Conservation (phyloP, 1,139 yeast species). For the Kodamaea suecica region DNA sequence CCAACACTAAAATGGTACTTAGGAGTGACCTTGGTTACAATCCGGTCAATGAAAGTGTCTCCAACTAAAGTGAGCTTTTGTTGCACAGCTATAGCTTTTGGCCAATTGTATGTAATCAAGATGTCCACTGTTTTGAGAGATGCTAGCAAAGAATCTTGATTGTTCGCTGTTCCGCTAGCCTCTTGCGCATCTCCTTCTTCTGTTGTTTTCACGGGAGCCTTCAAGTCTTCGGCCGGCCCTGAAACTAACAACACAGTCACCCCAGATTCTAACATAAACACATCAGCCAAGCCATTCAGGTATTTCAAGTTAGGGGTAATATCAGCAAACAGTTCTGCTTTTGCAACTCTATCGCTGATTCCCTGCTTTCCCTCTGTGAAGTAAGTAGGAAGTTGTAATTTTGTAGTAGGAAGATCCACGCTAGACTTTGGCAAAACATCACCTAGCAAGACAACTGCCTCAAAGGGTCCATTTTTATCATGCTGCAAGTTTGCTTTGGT, state of each 20-base stretch:
- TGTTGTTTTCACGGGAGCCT: neutral
- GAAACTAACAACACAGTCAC: constrained; percentile 38
- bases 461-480: constrained; percentile 64
- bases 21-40: constrained; percentile 49
- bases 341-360: constrained; percentile 5
- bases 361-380: constrained; percentile 26
- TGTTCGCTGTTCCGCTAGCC: neutral
- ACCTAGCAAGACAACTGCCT: constrained; percentile 52
- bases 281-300: constrained; percentile 25
- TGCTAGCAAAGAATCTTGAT: neutral
- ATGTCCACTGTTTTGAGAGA: neutral
- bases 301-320: constrained; percentile 18
- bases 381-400: constrained; percentile 28
- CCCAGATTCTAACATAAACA: constrained; percentile 42
- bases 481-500: constrained; percentile 50
- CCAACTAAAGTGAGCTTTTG: constrained; percentile 39
- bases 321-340: neutral
- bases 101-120: constrained; percentile 60
- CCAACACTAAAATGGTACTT: constrained; percentile 66
- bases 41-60: constrained; percentile 39
- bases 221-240: constrained; percentile 22
- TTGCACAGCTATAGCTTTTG: constrained; percentile 44
- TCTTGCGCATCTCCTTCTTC: neutral
- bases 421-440: constrained; percentile 29
- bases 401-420: constrained; percentile 16